A percentile compares a stretch with the other conserved stretches of the same genome.
Conservation (phyloP, 208 protist genomes). For the Trypanosoma platydactyli region DNA sequence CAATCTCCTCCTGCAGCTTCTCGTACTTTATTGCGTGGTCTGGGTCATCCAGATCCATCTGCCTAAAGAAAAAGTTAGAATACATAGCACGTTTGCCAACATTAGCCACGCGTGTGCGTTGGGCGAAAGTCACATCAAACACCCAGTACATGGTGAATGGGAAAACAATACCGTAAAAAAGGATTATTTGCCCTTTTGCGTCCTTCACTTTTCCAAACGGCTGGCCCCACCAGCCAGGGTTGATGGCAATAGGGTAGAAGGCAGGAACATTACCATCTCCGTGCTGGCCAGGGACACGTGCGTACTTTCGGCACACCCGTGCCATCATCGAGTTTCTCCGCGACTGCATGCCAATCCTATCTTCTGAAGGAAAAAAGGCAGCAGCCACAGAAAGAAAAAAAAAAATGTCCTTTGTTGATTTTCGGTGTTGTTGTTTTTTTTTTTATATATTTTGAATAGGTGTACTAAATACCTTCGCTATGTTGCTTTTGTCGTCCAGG, state of each 20-base stretch:
- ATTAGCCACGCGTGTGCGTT: slow-evolving; percentile 66
- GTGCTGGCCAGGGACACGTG: slow-evolving; percentile 86
- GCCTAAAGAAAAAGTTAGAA: slow-evolving; percentile 81
- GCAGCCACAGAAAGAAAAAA: slow-evolving; percentile 3
- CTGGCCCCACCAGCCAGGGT: slow-evolving; percentile 86
- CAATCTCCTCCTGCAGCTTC: slow-evolving; percentile 79
- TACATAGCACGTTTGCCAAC: slow-evolving; percentile 79
- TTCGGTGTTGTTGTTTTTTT: no score
- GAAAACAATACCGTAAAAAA: slow-evolving; percentile 63
- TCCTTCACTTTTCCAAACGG: slow-evolving; percentile 89
- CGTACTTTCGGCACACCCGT: slow-evolving; percentile 81
- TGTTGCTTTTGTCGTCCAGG: no score
- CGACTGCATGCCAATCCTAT: slow-evolving; percentile 56
- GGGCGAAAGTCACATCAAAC: slow-evolving; percentile 72
- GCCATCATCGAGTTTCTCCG: slow-evolving; percentile 83
- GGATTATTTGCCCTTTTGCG: slow-evolving; percentile 64
- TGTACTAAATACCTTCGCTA: no score
- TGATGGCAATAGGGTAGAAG: slow-evolving; percentile 90
- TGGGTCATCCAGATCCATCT: slow-evolving; percentile 86
- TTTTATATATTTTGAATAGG: background rate
- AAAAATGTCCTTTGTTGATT: no score
- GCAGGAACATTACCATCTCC: slow-evolving; percentile 68
- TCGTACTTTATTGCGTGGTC: slow-evolving; percentile 89
- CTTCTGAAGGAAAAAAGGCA: background rate
- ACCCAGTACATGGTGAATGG: slow-evolving; percentile 79